Evolutionary conservation across 75 land plant species (phyloP).

Genomic region (Gnetum montanum): DNA sequence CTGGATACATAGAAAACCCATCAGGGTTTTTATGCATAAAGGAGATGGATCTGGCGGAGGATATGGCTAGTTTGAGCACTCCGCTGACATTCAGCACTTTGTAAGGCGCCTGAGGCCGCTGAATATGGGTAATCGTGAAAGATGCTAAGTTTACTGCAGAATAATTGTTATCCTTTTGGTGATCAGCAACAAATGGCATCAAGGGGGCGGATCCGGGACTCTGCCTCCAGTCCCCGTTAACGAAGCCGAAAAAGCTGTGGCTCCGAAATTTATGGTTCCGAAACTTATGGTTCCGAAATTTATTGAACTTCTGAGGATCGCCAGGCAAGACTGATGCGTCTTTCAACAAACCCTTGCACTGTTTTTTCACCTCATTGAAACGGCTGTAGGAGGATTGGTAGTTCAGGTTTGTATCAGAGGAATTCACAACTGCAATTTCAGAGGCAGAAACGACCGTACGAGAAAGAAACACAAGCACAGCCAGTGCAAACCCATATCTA

Average conservation of each 20-base stretch:
- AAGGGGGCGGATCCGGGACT: constrained; percentile 18
- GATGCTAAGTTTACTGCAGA: constrained; percentile 19
- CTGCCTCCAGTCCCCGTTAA: constrained; percentile 36
- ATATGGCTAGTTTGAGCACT: constrained; percentile 19
- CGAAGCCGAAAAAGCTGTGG: constrained; percentile 16
- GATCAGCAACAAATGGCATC: constrained; percentile 27
- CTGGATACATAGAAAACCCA: constrained; percentile 25
- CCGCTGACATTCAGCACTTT: constrained; percentile 31
- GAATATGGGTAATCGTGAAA: constrained; percentile 27
- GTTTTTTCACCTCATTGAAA: constrained; percentile 24
- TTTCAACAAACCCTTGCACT: constrained; percentile 16
- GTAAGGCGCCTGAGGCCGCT: constrained; percentile 6
- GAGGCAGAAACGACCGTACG: too few relatives aligned
- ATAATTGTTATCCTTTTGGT: neutral
- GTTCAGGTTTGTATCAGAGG: too few relatives aligned
- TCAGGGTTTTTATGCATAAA: constrained; percentile 4
- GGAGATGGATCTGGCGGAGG: constrained; percentile 7
- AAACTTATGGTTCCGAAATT: neutral
- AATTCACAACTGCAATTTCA: too few relatives aligned
- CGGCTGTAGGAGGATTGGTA: constrained; percentile 25
- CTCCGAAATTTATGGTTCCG: neutral
- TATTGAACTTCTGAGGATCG: too few relatives aligned
- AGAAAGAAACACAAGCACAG: too few relatives aligned
- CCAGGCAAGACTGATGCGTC: constrained; percentile 17
- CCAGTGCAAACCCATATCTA: too few relatives aligned